Evolutionary conservation across 768 basidiomycete species (phyloP).

Genomic region (Pluteus cervinus): DNA sequence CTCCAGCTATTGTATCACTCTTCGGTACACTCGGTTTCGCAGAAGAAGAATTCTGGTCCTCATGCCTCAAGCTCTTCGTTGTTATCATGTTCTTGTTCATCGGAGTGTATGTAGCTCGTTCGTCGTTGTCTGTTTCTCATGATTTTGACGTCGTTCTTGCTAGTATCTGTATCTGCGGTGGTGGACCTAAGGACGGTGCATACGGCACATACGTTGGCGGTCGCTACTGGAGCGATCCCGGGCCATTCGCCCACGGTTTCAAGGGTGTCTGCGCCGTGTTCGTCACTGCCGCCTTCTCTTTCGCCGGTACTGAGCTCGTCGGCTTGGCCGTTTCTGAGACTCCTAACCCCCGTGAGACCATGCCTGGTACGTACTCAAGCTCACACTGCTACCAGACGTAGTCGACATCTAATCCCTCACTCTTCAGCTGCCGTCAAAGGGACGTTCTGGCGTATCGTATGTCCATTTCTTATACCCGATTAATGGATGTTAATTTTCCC

Average conservation of each 20-base stretch:
- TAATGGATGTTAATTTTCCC: neutral
- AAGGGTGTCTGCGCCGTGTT: conserved; percentile 40
- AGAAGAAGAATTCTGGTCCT: conserved; percentile 47
- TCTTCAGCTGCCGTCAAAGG: conserved; percentile 34
- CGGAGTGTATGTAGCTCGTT: conserved; percentile 26
- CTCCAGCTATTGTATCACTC: conserved; percentile 28
- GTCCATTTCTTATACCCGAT: conserved; percentile 6
- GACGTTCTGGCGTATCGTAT: conserved; percentile 42
- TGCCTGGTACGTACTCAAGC: conserved; percentile 19
- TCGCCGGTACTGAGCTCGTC: conserved; percentile 41
- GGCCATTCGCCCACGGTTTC: conserved; percentile 39
- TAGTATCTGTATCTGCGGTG: conserved; percentile 36
- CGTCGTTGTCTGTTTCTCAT: neutral
- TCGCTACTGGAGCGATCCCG: conserved; percentile 28
- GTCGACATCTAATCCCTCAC: neutral
- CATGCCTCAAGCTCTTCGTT: conserved; percentile 39
- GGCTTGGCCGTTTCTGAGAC: conserved; percentile 42
- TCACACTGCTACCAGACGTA: neutral
- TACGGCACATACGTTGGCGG: conserved; percentile 36
- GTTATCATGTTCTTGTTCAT: conserved; percentile 42
- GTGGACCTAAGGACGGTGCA: conserved; percentile 29
- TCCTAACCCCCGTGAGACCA: conserved; percentile 35
- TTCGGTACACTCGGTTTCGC: conserved; percentile 43
- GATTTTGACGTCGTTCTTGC: neutral
- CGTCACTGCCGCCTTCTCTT: conserved; percentile 21